Base-by-base conservation (phyloP, 1,284 basidiomycete species). In the Irpex lacteus region DNA sequence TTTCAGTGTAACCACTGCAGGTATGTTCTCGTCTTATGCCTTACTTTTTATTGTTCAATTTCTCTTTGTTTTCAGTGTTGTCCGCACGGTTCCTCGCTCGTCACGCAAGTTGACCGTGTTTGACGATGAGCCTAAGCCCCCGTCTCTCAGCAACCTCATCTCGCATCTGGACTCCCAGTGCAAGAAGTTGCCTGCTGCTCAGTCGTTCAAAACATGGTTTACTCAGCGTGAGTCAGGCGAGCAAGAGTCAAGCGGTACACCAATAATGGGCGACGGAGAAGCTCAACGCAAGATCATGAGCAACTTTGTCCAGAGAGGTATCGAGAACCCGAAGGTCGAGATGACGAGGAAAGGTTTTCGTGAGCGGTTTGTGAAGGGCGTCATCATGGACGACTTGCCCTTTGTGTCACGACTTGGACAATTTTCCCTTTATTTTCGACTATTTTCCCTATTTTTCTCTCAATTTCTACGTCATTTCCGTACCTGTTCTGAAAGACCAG, bases 321-420 rank as follows among this genome's bases (percentile, higher is more conserved):
- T 67, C n/a, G 61, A 66, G 34, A 67, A 70, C 60, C 65, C 65
- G 13, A 40, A 63, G 18, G 50, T 52, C 8, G 50, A 52, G 18
- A 18, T 52, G 8, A 52, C 50, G 8, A 9, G 18, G 21, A 61
- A 63, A 37, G 66, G 65, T 2, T 69, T 67, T 21, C 60, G 63
- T 5, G 62, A 68, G 61, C 56, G 52, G 13, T 59, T 68, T 21
- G 60, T 68, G 7, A 62, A 67, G 55, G 69, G 49, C 4, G 68
- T 68, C 26, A 63, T 68, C 13, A 44, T 64, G 32, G 69, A 70
- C 59, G 66, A 70, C 53, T 63, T 65, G 6, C 60, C 67, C 4
- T 67, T 63, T n/a, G n/a, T 26, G 21, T 26, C 21, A 26, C 21
- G 21, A 26, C 21, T 26, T 26, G 21, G 3, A 26, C 21, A 26